These are phyloP conservation scores for Coemansia asiatica DNA, from an alignment of 192 early-diverging fungal genomes.

Conservation along the genomic window DNA sequence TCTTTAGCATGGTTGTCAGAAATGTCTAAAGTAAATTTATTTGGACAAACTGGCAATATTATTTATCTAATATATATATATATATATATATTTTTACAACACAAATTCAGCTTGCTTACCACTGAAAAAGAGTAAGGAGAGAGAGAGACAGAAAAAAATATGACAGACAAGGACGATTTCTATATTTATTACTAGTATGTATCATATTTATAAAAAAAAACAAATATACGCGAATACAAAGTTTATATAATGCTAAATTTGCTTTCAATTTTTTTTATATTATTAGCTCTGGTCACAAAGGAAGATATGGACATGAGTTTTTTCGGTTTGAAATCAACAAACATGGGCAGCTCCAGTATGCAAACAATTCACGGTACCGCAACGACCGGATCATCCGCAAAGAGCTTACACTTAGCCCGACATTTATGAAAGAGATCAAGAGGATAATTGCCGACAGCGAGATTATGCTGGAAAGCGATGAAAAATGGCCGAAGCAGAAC, in stretches of 20 bases:
- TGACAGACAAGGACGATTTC: constrained; percentile 26
- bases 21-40: no score
- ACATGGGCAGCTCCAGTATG: constrained; percentile 88
- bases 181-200: constrained; percentile 44
- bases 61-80: no score
- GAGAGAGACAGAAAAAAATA: no score
- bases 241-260: no score
- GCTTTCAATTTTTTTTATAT: not conserved
- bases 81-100: not conserved
- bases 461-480: constrained; percentile 92
- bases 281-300: constrained; percentile 87
- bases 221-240: no score
- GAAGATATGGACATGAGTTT: constrained; percentile 98
- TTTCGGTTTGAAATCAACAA: constrained; percentile 93
- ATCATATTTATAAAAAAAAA: not conserved
- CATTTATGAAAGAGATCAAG: constrained; percentile 84
- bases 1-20: no score
- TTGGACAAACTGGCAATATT: no score
- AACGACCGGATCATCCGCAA: constrained; percentile 96
- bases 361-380: constrained; percentile 98
- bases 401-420: constrained; percentile 76
- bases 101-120: no score
- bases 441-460: constrained; percentile 86
- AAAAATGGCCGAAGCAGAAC: constrained; percentile 87
- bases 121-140: not conserved